phyloP scores from a whole-genome alignment of 352 stramenopile genomes.

The Thalassiosira exigua region DNA sequence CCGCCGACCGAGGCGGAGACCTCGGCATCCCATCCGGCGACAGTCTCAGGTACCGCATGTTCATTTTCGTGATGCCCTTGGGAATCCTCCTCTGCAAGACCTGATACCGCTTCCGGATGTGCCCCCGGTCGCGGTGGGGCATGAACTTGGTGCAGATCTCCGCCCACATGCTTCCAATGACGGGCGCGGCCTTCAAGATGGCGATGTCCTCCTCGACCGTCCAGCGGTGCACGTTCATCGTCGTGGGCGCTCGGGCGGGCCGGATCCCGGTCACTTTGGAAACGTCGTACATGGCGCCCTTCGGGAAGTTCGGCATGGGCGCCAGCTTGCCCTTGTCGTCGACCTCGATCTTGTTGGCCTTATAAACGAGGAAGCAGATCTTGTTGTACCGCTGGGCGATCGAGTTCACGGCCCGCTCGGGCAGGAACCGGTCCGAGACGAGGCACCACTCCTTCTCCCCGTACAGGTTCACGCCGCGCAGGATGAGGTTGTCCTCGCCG shows the following conservation, averaged over 20 bases:
- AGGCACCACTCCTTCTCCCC: constrained; percentile 85
- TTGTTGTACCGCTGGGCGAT: constrained; percentile 83
- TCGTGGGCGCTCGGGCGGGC: constrained; percentile 67
- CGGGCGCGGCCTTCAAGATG: constrained; percentile 74
- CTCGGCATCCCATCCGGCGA: background rate
- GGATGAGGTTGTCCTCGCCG: constrained; percentile 78
- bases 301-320: constrained; percentile 50
- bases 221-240: constrained; percentile 84
- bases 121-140: constrained; percentile 77
- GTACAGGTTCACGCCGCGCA: constrained; percentile 83
- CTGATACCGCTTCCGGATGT: constrained; percentile 83
- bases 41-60: constrained; percentile 31
- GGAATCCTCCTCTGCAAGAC: constrained; percentile 76
- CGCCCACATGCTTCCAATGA: constrained; percentile 81
- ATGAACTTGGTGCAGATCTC: constrained; percentile 76
- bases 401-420: constrained; percentile 74
- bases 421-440: constrained; percentile 81
- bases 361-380: constrained; percentile 82
- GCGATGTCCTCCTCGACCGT: constrained; percentile 81
- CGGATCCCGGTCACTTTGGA: constrained; percentile 58
- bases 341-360: constrained; percentile 74
- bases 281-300: constrained; percentile 62
- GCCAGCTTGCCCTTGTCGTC: constrained; percentile 71
- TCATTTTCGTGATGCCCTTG: constrained; percentile 57
- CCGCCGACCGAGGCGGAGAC: constrained; percentile 1